A percentile compares a stretch with the other conserved stretches of the same genome.
phyloP scores from a whole-genome alignment of 768 basidiomycete species.

The Phaeotremella skinneri region DNA sequence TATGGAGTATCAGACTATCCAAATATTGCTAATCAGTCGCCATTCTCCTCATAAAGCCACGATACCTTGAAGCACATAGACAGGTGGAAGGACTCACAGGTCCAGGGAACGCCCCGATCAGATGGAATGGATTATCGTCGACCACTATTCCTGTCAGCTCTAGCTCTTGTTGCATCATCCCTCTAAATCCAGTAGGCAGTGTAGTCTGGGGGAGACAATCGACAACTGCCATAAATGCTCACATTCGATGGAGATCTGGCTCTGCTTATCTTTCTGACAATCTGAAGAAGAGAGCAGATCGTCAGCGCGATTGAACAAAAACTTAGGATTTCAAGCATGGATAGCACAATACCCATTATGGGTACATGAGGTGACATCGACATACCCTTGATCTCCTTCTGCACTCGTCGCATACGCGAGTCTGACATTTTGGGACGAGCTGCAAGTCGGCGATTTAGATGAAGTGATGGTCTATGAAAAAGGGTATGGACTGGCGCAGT shows the following conservation, averaged over 20 bases:
- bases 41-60: too few relatives aligned
- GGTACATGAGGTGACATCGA: constrained; percentile 6
- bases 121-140: constrained; percentile 85
- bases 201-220: not conserved
- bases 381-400: constrained; percentile 84
- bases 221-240: constrained; percentile 7
- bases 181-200: too few relatives aligned
- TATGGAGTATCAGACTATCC: constrained; percentile 75
- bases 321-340: too few relatives aligned
- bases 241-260: constrained; percentile 74
- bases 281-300: too few relatives aligned
- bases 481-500: not conserved
- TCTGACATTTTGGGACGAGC: constrained; percentile 61
- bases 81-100: constrained; percentile 55
- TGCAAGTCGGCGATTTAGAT: not conserved
- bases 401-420: constrained; percentile 81
- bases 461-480: not conserved
- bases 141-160: constrained; percentile 56
- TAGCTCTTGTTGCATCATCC: too few relatives aligned
- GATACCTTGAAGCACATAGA: not conserved
- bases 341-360: not conserved
- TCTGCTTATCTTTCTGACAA: constrained; percentile 92
- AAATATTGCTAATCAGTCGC: too few relatives aligned
- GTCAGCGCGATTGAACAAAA: too few relatives aligned
- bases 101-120: constrained; percentile 85